phyloP scores from a whole-genome alignment of 305 asterid genomes.

The Plantago rigida region DNA sequence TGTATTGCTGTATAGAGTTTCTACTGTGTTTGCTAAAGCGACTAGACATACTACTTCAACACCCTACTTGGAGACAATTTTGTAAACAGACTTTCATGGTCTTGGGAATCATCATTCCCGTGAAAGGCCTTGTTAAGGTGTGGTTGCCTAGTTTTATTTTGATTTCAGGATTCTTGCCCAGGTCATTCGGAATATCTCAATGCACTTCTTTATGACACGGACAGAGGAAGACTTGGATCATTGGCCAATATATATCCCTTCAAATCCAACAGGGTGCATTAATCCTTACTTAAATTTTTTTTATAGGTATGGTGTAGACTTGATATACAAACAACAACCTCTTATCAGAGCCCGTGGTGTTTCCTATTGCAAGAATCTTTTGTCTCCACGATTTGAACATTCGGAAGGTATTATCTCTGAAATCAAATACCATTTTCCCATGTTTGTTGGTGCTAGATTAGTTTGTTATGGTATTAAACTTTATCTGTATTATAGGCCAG shows the following conservation, averaged over 20 bases:
- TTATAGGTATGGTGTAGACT: conserved; percentile 82
- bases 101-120: neutral
- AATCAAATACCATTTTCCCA: conserved; percentile 13
- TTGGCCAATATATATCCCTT: neutral
- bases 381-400: conserved; percentile 91
- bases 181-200: no score
- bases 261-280: conserved; percentile 36
- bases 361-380: conserved; percentile 94
- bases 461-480: conserved; percentile 23
- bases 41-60: no score
- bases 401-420: conserved; percentile 54
- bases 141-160: no score
- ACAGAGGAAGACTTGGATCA: no score
- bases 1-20: no score
- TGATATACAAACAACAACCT: conserved; percentile 73
- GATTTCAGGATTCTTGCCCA: no score
- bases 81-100: conserved; percentile 16
- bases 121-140: no score
- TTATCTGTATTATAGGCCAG: conserved; percentile 37
- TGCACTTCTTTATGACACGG: no score
- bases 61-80: no score
- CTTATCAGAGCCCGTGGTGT: conserved; percentile 95
- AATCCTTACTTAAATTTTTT: conserved; percentile 30
- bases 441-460: conserved; percentile 24
- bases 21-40: no score